A percentile compares a stretch with the other conserved stretches of the same genome.
Conservation (phyloP, 306 rosid genomes). For the Cucurbita pepo region DNA sequence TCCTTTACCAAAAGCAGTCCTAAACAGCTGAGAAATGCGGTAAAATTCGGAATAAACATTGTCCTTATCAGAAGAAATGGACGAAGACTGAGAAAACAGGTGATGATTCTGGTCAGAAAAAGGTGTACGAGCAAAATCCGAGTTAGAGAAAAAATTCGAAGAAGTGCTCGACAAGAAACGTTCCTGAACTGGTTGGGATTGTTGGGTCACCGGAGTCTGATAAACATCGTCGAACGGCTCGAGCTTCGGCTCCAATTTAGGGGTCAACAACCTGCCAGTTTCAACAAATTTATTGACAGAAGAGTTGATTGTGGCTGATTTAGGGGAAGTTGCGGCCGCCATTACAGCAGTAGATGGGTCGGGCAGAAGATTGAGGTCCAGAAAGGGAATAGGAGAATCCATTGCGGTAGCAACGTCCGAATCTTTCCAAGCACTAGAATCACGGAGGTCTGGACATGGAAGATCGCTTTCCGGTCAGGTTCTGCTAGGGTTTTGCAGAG, state of each 20-base stretch:
- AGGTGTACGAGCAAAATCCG: conserved; percentile 8
- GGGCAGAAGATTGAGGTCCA: conserved; percentile 36
- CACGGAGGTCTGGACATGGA: conserved; percentile 7
- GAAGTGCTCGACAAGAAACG: conserved; percentile 12
- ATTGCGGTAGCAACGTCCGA: conserved; percentile 6
- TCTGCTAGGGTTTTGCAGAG: conserved; percentile 10
- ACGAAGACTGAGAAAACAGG: conserved; percentile 16
- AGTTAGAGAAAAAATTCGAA: conserved; percentile 6
- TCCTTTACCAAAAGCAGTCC: conserved; percentile 27
- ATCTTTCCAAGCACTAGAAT: neutral
- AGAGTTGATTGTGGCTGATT: neutral
- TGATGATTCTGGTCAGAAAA: neutral
- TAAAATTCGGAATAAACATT: conserved; percentile 36
- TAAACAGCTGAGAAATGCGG: conserved; percentile 45
- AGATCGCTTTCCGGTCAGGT: neutral
- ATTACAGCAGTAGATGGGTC: conserved; percentile 21
- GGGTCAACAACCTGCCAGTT: conserved; percentile 11
- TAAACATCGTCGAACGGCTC: conserved; percentile 51
- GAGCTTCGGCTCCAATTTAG: conserved; percentile 49
- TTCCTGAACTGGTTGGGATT: neutral
- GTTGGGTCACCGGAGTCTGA: conserved; percentile 2
- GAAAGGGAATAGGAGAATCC: conserved; percentile 41
- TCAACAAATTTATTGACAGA: neutral
- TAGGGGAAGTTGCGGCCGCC: conserved; percentile 1
- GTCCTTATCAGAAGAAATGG: conserved; percentile 12